A percentile compares a stretch with the other conserved stretches of the same genome.
These are phyloP conservation scores for Holtermannia corniformis DNA, from an alignment of 768 basidiomycete genomes.

Conservation along the genomic window DNA sequence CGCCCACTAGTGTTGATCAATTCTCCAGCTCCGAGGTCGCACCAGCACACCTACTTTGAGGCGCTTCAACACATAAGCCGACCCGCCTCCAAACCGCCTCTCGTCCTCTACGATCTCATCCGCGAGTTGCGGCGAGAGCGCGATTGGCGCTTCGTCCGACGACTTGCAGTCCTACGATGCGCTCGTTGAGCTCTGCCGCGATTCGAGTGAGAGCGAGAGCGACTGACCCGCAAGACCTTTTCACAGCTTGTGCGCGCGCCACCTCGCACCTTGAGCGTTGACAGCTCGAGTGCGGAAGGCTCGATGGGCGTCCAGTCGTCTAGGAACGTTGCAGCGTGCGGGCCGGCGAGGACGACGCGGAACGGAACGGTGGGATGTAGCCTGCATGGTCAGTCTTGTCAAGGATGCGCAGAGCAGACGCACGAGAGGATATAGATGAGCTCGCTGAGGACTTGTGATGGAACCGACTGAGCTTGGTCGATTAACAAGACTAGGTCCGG, in stretches of 20 bases:
- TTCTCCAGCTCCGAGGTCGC: background rate
- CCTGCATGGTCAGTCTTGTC: conserved; percentile 1
- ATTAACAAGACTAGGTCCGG: conserved; percentile 20
- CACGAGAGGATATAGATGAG: conserved; percentile 27
- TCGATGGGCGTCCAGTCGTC: conserved; percentile 21
- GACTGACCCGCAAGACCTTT: conserved; percentile 8
- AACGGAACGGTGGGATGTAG: conserved; percentile 17
- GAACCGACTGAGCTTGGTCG: conserved; percentile 24
- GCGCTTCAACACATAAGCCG: conserved; percentile 13
- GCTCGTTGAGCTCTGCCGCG: background rate
- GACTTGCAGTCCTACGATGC: background rate
- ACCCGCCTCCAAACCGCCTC: conserved; percentile 18
- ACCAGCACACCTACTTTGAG: conserved; percentile 16
- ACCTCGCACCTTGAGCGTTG: conserved; percentile 5
- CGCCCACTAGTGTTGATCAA: conserved; percentile 12
- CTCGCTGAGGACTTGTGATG: conserved; percentile 14
- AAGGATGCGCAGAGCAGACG: conserved; percentile 1
- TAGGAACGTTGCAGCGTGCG: conserved; percentile 19
- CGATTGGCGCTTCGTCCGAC: conserved; percentile 1
- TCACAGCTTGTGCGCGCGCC: background rate
- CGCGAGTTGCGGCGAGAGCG: conserved; percentile 12
- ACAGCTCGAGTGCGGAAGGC: conserved; percentile 18
- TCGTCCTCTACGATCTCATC: conserved; percentile 18
- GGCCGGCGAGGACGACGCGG: conserved; percentile 25
- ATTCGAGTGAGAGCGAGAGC: background rate